Percentiles rank a stretch among this genome's conserved stretches.
These are phyloP conservation scores for Cercis canadensis DNA, from an alignment of 306 rosid genomes.

Conservation along the genomic window DNA sequence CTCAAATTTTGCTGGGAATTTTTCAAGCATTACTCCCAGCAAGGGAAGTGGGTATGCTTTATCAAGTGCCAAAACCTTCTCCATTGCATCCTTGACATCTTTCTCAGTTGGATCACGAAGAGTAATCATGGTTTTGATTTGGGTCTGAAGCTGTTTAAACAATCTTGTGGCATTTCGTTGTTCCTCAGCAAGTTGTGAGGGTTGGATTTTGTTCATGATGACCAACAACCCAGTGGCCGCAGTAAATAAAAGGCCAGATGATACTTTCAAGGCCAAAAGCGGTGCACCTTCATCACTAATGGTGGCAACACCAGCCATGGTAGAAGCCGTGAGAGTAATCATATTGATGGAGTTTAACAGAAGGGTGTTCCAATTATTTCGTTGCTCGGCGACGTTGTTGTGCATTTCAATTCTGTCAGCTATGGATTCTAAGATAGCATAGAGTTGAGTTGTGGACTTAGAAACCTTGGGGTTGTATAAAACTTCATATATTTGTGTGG, in stretches of 20 bases:
- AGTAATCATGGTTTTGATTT: constrained; percentile 45
- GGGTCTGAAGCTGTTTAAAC: constrained; percentile 50
- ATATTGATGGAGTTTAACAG: constrained; percentile 65
- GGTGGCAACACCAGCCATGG: constrained; percentile 51
- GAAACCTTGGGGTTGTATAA: not conserved
- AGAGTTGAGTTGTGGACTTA: constrained; percentile 43
- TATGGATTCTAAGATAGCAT: constrained; percentile 55
- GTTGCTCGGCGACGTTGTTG: constrained; percentile 54
- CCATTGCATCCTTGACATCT: constrained; percentile 48
- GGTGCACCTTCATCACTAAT: constrained; percentile 24
- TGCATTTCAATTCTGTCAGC: constrained; percentile 75
- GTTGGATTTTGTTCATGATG: constrained; percentile 63
- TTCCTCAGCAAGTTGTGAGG: constrained; percentile 72
- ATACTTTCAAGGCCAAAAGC: constrained; percentile 46
- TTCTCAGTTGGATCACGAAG: constrained; percentile 33
- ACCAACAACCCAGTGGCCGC: constrained; percentile 62
- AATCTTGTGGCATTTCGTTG: constrained; percentile 60
- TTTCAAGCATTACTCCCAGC: constrained; percentile 67
- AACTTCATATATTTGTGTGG: not conserved
- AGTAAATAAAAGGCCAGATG: constrained; percentile 52
- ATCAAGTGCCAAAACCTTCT: constrained; percentile 56
- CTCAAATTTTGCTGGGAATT: constrained; percentile 53
- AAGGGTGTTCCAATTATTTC: constrained; percentile 73
- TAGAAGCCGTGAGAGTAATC: constrained; percentile 70
- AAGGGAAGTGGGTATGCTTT: constrained; percentile 72